phyloP scores from a whole-genome alignment of 2,329 filamentous ascomycete genomes.

The Didymella arachidicola region DNA sequence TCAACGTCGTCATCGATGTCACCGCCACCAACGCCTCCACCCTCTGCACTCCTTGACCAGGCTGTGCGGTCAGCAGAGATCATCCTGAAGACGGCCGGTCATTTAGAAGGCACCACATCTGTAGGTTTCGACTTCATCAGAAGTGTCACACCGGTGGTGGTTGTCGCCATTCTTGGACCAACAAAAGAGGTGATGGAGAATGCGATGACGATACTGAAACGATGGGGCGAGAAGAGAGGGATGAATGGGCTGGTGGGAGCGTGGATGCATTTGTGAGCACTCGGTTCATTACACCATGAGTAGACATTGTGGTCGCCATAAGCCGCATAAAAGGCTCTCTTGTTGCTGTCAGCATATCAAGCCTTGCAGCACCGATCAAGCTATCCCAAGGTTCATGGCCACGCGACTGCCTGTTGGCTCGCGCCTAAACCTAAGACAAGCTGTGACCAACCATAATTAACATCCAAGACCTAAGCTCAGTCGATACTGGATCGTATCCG shows the following conservation, averaged over 20 bases:
- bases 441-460: background rate
- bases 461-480: background rate
- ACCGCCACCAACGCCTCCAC: background rate
- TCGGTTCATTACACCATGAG: background rate
- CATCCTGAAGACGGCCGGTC: slow-evolving; percentile 5
- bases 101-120: slow-evolving; percentile 32
- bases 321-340: background rate
- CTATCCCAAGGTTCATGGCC: background rate
- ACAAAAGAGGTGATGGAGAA: slow-evolving; percentile 19
- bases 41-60: slow-evolving; percentile 1
- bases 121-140: slow-evolving; percentile 40
- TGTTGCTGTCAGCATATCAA: background rate
- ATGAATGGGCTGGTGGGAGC: slow-evolving; percentile 19
- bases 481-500: background rate
- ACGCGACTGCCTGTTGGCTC: background rate
- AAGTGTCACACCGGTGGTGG: slow-evolving; percentile 36
- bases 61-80: slow-evolving; percentile 6
- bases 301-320: background rate
- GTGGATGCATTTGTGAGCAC: slow-evolving; percentile 18
- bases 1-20: background rate
- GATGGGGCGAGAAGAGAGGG: slow-evolving; percentile 32
- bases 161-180: slow-evolving; percentile 34
- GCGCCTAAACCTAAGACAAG: background rate
- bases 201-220: slow-evolving; percentile 33
- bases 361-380: background rate